Percentiles rank a stretch among this genome's conserved stretches.
phyloP scores from a whole-genome alignment of 2,329 filamentous ascomycete genomes.

The Xylariaceae sp. region DNA sequence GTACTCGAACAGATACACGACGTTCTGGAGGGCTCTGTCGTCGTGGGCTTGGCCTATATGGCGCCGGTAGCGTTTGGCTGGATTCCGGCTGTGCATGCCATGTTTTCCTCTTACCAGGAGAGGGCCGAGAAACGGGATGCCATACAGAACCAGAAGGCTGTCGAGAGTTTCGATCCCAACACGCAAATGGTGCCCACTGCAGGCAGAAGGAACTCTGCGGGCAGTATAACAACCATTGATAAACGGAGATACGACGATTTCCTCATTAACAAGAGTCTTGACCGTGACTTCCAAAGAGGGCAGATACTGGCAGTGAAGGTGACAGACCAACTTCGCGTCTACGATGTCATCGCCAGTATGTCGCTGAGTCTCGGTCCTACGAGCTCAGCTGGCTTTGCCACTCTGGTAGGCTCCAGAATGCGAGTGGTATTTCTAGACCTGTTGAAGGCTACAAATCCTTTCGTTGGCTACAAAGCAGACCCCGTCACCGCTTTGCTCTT shows the following conservation, averaged over 20 bases:
- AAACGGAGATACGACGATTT: slow-evolving; percentile 53
- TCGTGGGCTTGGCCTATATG: slow-evolving; percentile 50
- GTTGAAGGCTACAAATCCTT: slow-evolving; percentile 56
- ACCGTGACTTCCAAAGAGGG: slow-evolving; percentile 44
- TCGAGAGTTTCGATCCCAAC: slow-evolving; percentile 45
- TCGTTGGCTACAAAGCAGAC: slow-evolving; percentile 66
- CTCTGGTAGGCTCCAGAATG: slow-evolving; percentile 53
- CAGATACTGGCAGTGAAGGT: slow-evolving; percentile 42
- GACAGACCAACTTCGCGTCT: slow-evolving; percentile 44
- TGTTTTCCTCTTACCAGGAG: slow-evolving; percentile 56
- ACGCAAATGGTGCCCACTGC: slow-evolving; percentile 32
- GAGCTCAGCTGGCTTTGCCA: slow-evolving; percentile 39
- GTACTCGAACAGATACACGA: slow-evolving; percentile 67
- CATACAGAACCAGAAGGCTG: slow-evolving; percentile 49
- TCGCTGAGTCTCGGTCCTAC: slow-evolving; percentile 38
- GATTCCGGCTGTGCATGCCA: slow-evolving; percentile 65
- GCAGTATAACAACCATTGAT: slow-evolving; percentile 56
- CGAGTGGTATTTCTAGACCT: slow-evolving; percentile 62
- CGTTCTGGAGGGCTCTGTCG: slow-evolving; percentile 56
- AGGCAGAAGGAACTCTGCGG: slow-evolving; percentile 50
- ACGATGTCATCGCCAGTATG: slow-evolving; percentile 46
- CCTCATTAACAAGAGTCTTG: slow-evolving; percentile 39
- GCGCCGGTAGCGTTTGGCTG: slow-evolving; percentile 73
- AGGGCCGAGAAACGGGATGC: slow-evolving; percentile 54
- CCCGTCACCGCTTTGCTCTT: slow-evolving; percentile 59